Percentiles rank a stretch among this genome's conserved stretches.
These are phyloP conservation scores for Dalbergia cochinchinensis DNA, from an alignment of 306 rosid species.

Conservation along the genomic window DNA sequence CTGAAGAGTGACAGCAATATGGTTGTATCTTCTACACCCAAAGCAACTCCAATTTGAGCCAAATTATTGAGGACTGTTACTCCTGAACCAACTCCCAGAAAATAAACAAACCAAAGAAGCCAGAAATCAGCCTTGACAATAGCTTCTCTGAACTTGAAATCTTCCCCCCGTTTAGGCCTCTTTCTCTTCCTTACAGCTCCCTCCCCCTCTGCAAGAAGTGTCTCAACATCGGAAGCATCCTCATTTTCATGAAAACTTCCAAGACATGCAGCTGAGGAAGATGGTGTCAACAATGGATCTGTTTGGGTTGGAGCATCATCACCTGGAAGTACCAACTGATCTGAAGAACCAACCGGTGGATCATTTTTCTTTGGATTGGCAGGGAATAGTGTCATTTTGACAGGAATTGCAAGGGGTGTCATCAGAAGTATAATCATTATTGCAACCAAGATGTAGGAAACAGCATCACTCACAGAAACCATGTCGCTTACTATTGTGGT, in stretches of 20 bases:
- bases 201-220: slow-evolving; percentile 85
- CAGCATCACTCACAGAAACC: slow-evolving; percentile 55
- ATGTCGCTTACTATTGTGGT: slow-evolving; percentile 53
- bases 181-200: slow-evolving; percentile 82
- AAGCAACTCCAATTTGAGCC: slow-evolving; percentile 86
- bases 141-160: slow-evolving; percentile 76
- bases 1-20: slow-evolving; percentile 78
- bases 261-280: slow-evolving; percentile 68
- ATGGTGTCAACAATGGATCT: slow-evolving; percentile 69
- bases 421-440: slow-evolving; percentile 70
- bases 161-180: slow-evolving; percentile 89
- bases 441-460: slow-evolving; percentile 65
- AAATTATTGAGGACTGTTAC: slow-evolving; percentile 85
- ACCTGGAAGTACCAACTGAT: slow-evolving; percentile 42
- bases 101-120: slow-evolving; percentile 84
- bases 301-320: slow-evolving; percentile 49
- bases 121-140: slow-evolving; percentile 92
- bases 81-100: slow-evolving; percentile 82
- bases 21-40: slow-evolving; percentile 69
- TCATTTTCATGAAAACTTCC: slow-evolving; percentile 65
- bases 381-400: slow-evolving; percentile 84
- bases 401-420: slow-evolving; percentile 78
- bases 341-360: slow-evolving; percentile 54
- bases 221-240: slow-evolving; percentile 69
- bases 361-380: slow-evolving; percentile 40